Base-by-base conservation (phyloP, 805 yeast genomes). In the Helenozyma baotianmanensis region DNA sequence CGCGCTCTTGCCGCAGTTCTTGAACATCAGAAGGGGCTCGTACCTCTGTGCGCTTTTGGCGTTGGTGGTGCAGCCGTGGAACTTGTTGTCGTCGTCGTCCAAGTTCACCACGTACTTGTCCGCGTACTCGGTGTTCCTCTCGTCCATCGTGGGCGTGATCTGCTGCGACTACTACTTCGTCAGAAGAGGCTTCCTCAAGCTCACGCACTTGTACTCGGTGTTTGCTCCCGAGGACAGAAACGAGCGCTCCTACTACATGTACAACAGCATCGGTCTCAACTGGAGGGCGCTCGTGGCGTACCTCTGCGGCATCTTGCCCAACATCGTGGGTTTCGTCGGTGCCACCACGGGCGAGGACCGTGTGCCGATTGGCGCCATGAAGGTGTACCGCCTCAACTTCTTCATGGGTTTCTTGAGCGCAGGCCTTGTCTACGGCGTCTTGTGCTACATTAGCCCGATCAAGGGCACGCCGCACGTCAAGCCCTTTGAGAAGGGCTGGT, bases 231-330 rank as follows among this genome's bases (percentile, higher is more conserved):
- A 60, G 37, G 47, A 56, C 32, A 50, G 50, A 16, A 25, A 42
- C 1, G 30, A 36, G 11, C 42, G 38, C 16, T 61, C 70, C 6
- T 56, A 62, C 35, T 88, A 87, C 62, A 72, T 71, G 60, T 86
- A 74, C 60, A 70, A 73, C 48, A 59, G 50, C 19, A 59, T 64
- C 29, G 96, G 96, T 24, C 47, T 76, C 56, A 85, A 86, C 54
- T 84, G 94, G 92, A 71, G 95, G 55, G 96, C 90, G 2, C 78
- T 75, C 45, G 76, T 70, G 21, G 92, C 95, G 1, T 87, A 87
- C 54, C 55, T 87, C 43, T 70, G 80, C 45, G 95, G 95, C 35
- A 80, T 88, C 38, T 64, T 78, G 22, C 92, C 95, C 29, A 87
- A 86, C 50, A 80, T 87, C 51, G 82, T 82, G 14, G 96, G 96